These are phyloP conservation scores for Thelephora terrestris DNA, from an alignment of 1,284 basidiomycete species.

Conservation along the genomic window DNA sequence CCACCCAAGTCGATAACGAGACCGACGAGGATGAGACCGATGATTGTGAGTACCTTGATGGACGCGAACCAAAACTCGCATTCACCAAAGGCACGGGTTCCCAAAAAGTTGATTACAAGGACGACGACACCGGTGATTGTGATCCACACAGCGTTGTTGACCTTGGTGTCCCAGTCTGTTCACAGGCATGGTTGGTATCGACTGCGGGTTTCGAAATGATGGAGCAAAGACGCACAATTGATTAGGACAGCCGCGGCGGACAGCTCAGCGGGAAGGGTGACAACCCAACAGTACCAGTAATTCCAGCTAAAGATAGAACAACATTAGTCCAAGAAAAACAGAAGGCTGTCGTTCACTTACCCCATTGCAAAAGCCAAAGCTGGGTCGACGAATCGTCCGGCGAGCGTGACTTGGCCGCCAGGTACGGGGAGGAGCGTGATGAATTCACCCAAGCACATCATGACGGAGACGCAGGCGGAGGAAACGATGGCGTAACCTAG, in stretches of 20 bases:
- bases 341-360: conserved; percentile 27
- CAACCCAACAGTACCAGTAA: conserved; percentile 69
- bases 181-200: too few species aligned
- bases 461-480: conserved; percentile 43
- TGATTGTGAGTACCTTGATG: conserved; percentile 74
- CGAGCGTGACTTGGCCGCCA: conserved; percentile 74
- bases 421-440: conserved; percentile 28
- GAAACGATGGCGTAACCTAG: conserved; percentile 56
- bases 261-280: conserved; percentile 69
- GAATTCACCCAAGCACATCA: conserved; percentile 31
- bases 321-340: background rate
- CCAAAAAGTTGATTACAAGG: conserved; percentile 67
- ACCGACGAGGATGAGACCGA: conserved; percentile 42
- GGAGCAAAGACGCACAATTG: conserved; percentile 67
- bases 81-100: conserved; percentile 68
- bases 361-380: conserved; percentile 77
- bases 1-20: conserved; percentile 71
- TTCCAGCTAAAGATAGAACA: conserved; percentile 61
- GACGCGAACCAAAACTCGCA: conserved; percentile 68
- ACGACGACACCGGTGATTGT: conserved; percentile 64
- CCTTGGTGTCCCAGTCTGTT: conserved; percentile 22
- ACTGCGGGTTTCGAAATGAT: too few species aligned
- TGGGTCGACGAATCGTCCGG: conserved; percentile 72
- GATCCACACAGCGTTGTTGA: conserved; percentile 73
- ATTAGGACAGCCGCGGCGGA: conserved; percentile 70